Percentiles rank a stretch among this genome's conserved stretches.
phyloP scores from a whole-genome alignment of 2,329 filamentous ascomycete genomes.

The Aureobasidium sp. region DNA sequence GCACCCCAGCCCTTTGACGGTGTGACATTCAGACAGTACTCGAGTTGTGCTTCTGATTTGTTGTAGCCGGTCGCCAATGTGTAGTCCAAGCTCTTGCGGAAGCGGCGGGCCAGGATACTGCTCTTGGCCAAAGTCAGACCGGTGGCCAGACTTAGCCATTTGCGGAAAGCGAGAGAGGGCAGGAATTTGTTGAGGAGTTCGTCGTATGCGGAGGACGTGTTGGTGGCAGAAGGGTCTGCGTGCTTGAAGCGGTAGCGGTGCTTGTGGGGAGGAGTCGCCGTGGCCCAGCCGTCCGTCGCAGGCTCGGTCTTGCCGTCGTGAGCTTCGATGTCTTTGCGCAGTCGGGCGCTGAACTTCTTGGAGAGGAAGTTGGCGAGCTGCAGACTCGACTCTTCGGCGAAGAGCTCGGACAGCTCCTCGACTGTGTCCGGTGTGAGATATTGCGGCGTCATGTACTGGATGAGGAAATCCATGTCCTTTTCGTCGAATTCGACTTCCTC shows the following conservation, averaged over 20 bases:
- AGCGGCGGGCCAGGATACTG: conserved; percentile 76
- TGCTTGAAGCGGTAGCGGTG: conserved; percentile 84
- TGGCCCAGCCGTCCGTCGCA: conserved; percentile 30
- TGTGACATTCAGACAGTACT: conserved; percentile 81
- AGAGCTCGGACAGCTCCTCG: conserved; percentile 71
- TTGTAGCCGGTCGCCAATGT: conserved; percentile 83
- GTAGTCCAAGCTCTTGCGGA: conserved; percentile 82
- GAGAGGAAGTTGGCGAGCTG: conserved; percentile 73
- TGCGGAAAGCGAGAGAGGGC: conserved; percentile 76
- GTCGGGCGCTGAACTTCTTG: conserved; percentile 64
- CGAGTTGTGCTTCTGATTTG: conserved; percentile 65
- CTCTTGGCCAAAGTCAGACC: conserved; percentile 65
- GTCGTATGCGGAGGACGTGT: conserved; percentile 50
- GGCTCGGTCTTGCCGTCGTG: conserved; percentile 14
- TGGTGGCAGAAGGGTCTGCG: conserved; percentile 21
- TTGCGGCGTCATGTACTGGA: conserved; percentile 81
- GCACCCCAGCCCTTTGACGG: conserved; percentile 80
- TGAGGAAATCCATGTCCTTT: conserved; percentile 77
- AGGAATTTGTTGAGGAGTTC: conserved; percentile 77
- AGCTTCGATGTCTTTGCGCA: conserved; percentile 60
- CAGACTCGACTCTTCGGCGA: conserved; percentile 76
- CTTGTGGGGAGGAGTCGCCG: conserved; percentile 83
- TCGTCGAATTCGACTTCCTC: conserved; percentile 58
- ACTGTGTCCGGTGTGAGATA: conserved; percentile 91
- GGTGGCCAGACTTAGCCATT: conserved; percentile 83